These are phyloP conservation scores for Dothideomycetes sp. DNA, from an alignment of 2,329 filamentous ascomycete species.

Conservation along the genomic window DNA sequence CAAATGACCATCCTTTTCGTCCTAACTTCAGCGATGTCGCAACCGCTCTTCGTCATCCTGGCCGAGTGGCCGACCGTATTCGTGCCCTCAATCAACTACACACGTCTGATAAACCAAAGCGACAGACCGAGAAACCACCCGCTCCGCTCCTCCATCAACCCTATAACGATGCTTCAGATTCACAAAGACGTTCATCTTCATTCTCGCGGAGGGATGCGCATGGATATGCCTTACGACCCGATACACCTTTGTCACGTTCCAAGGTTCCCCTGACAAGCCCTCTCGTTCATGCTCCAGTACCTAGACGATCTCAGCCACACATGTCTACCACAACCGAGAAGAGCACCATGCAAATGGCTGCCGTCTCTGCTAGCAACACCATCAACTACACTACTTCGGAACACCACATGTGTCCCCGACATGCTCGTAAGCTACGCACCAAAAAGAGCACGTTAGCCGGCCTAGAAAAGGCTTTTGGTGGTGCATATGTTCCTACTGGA, in stretches of 20 bases:
- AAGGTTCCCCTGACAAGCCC: constrained; percentile 7
- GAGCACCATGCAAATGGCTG: not conserved
- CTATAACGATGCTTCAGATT: not conserved
- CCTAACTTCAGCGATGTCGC: not conserved
- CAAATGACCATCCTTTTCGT: not conserved
- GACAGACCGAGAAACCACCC: not conserved
- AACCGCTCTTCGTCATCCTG: constrained; percentile 1
- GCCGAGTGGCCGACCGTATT: constrained; percentile 15
- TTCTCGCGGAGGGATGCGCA: constrained; percentile 13
- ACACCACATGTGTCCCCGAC: constrained; percentile 21
- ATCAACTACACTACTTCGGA: not conserved
- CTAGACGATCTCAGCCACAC: constrained; percentile 9
- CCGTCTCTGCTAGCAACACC: too few species aligned
- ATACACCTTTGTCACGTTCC: constrained; percentile 5
- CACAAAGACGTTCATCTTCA: constrained; percentile 4
- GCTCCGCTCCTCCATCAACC: not conserved
- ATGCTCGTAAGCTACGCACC: constrained; percentile 21
- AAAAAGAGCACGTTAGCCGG: constrained; percentile 19
- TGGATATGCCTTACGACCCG: not conserved
- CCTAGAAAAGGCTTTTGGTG: constrained; percentile 21
- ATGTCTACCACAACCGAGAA: not conserved
- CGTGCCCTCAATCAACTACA: constrained; percentile 12
- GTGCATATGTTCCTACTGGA: constrained; percentile 24
- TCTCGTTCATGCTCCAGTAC: constrained; percentile 12
- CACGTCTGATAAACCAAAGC: not conserved